phyloP scores from a whole-genome alignment of 1,284 basidiomycete genomes.

The Trametes polyzona region DNA sequence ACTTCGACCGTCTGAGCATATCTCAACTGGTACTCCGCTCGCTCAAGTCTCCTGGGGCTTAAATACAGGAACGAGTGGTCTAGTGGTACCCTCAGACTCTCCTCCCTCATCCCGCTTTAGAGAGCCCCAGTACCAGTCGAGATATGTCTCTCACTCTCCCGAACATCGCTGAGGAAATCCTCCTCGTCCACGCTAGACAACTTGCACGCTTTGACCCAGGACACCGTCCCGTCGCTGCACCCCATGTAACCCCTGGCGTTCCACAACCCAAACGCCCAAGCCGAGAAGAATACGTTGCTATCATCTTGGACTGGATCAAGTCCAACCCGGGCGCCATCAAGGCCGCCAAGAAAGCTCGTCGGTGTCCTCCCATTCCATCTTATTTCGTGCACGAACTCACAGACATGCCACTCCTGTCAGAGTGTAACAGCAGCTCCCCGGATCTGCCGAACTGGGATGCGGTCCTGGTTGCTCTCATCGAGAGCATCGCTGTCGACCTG shows the following conservation, averaged over 20 bases:
- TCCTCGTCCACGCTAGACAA: neutral
- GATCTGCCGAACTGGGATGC: conserved; percentile 16
- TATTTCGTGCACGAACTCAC: no score
- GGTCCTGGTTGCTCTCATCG: conserved; percentile 11
- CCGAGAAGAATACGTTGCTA: no score
- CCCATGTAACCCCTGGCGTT: neutral
- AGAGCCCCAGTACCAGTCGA: no score
- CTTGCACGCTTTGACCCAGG: neutral
- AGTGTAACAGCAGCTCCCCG: neutral
- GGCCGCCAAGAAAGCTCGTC: neutral
- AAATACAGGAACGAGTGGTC: no score
- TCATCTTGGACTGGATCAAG: neutral
- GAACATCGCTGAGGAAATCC: neutral
- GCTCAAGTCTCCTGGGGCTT: no score
- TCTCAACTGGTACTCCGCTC: no score
- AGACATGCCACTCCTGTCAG: no score
- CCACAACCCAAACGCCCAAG: neutral
- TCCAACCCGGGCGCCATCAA: neutral
- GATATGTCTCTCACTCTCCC: neutral
- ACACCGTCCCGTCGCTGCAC: neutral
- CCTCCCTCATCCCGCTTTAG: no score
- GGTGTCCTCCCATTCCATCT: neutral
- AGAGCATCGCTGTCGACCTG: conserved; percentile 11
- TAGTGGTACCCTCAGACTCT: no score
- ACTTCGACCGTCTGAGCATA: no score